phyloP scores from a whole-genome alignment of 2,329 filamentous ascomycete genomes.

The Aaosphaeria pasadenensis region DNA sequence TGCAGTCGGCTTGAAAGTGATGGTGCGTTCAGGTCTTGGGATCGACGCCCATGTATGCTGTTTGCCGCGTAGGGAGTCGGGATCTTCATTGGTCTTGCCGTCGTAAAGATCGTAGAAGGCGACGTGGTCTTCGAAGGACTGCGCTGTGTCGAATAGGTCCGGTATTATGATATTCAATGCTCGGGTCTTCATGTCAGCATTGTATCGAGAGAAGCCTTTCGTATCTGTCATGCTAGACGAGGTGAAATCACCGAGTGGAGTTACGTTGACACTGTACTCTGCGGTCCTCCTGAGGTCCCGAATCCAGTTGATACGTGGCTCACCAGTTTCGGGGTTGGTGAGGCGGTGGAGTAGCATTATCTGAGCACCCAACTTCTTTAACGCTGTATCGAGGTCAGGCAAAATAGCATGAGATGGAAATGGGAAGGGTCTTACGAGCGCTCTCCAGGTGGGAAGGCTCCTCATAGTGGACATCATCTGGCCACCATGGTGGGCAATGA shows the following conservation, averaged over 20 bases:
- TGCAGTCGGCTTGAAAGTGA: constrained; percentile 7
- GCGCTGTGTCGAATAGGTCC: constrained; percentile 26
- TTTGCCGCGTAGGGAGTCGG: constrained; percentile 18
- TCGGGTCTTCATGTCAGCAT: constrained; percentile 22
- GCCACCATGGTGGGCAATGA: constrained; percentile 29
- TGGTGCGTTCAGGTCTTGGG: constrained; percentile 13
- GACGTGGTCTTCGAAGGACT: constrained; percentile 27
- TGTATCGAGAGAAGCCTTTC: constrained; percentile 10
- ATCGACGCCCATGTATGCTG: constrained; percentile 20
- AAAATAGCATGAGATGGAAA: neutral
- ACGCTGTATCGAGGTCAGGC: constrained; percentile 14
- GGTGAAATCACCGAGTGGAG: constrained; percentile 16
- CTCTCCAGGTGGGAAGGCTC: constrained; percentile 32
- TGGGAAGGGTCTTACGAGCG: constrained; percentile 12
- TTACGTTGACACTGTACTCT: constrained; percentile 16
- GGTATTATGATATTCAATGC: constrained; percentile 22
- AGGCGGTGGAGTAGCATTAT: constrained; percentile 13
- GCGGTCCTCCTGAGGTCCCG: constrained; percentile 19
- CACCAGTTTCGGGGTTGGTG: constrained; percentile 4
- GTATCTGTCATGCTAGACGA: constrained; percentile 18
- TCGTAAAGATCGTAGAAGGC: constrained; percentile 11
- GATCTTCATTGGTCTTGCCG: constrained; percentile 5
- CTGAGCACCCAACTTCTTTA: constrained; percentile 23
- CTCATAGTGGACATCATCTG: constrained; percentile 21
- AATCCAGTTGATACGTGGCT: constrained; percentile 23